phyloP scores from a whole-genome alignment of 1,284 basidiomycete species.

The Trametes hirsuta region DNA sequence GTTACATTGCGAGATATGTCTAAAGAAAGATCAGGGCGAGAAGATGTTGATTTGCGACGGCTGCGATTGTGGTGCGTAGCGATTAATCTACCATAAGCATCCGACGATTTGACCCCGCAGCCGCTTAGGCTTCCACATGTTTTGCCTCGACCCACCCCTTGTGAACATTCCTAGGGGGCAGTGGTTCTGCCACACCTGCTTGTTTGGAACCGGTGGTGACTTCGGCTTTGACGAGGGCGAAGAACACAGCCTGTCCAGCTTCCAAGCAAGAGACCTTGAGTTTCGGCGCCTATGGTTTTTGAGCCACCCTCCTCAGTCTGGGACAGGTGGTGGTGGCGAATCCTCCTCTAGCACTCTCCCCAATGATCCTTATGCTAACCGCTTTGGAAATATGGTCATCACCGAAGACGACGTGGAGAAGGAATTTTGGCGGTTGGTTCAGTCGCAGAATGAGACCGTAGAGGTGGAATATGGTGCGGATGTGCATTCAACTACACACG shows the following conservation, averaged over 20 bases:
- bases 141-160: constrained; percentile 93
- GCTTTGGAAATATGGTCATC: constrained; percentile 68
- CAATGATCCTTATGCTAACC: constrained; percentile 46
- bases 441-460: constrained; percentile 88
- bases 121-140: constrained; percentile 88
- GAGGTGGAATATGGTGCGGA: constrained; percentile 99
- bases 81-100: neutral
- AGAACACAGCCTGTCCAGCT: constrained; percentile 91
- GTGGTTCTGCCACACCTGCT: constrained; percentile 96
- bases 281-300: constrained; percentile 92
- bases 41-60: constrained; percentile 97
- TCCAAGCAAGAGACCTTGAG: constrained; percentile 88
- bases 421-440: constrained; percentile 97
- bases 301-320: constrained; percentile 62
- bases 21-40: constrained; percentile 83
- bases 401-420: constrained; percentile 91
- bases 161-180: constrained; percentile 85
- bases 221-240: constrained; percentile 99
- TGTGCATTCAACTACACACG: constrained; percentile 96
- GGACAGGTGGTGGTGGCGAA: constrained; percentile 19
- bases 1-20: constrained; percentile 89
- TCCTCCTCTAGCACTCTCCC: constrained; percentile 7
- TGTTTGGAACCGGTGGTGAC: constrained; percentile 94
- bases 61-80: constrained; percentile 85
- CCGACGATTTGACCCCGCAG: constrained; percentile 4